Evolutionary conservation across 192 early-diverging fungal species (phyloP).

Genomic region (Linnemannia schmuckeri): DNA sequence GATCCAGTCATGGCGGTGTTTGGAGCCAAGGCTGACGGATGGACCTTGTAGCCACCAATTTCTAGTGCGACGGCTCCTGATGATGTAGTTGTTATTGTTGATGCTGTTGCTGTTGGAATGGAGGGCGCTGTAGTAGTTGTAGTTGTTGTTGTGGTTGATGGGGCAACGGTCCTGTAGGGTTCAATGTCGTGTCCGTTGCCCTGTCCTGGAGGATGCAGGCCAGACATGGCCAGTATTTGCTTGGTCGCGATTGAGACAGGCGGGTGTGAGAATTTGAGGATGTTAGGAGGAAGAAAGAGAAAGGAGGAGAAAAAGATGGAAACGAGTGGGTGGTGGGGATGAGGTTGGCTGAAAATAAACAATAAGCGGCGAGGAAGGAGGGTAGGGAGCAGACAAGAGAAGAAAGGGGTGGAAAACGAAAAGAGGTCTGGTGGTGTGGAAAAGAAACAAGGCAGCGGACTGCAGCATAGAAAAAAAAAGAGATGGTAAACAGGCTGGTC

Average conservation of each 20-base stretch:
- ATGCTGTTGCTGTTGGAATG: background rate
- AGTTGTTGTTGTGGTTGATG: background rate
- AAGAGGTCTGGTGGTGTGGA: background rate
- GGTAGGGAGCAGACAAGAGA: background rate
- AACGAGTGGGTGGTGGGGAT: background rate
- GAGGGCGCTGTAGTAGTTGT: background rate
- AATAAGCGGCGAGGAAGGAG: background rate
- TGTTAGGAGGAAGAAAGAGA: background rate
- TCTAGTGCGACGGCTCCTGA: background rate
- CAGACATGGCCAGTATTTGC: background rate
- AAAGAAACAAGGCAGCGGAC: no score
- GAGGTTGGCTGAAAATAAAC: background rate
- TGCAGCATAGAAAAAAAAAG: background rate
- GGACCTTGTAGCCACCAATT: slow-evolving; percentile 33
- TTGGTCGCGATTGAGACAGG: background rate
- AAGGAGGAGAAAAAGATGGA: background rate
- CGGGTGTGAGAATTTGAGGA: background rate
- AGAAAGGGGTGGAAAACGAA: background rate
- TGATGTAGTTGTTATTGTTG: background rate
- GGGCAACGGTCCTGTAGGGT: background rate
- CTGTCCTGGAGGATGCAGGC: slow-evolving; percentile 3
- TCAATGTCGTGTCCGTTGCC: background rate
- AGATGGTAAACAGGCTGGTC: background rate
- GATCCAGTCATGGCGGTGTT: background rate
- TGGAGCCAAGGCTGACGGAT: slow-evolving; percentile 37